Percentiles rank a stretch among this genome's conserved stretches.
These are phyloP conservation scores for Citrullus mucosospermus DNA, from an alignment of 306 rosid genomes.

Conservation along the genomic window DNA sequence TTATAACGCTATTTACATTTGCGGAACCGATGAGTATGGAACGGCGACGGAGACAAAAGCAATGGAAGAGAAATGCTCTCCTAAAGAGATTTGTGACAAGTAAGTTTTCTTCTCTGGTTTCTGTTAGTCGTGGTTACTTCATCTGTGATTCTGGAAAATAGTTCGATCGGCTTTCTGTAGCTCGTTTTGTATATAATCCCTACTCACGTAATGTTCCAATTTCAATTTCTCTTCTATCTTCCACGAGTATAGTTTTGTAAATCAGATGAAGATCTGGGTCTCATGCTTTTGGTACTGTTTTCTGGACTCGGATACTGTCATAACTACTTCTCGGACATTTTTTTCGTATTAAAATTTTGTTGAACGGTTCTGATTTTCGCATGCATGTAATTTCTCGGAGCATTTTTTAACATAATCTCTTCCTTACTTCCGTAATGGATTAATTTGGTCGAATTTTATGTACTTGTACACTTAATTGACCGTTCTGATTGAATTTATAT, in stretches of 20 bases:
- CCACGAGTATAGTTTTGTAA: background rate
- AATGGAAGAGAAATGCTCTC: conserved; percentile 83
- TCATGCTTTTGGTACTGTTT: background rate
- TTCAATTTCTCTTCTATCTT: background rate
- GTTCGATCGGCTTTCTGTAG: background rate
- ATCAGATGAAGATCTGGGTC: background rate
- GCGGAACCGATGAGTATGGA: conserved; percentile 93
- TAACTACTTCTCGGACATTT: background rate
- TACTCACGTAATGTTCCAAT: background rate
- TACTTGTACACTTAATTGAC: background rate
- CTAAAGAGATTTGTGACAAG: conserved; percentile 91
- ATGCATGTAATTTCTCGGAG: background rate
- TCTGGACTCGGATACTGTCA: background rate
- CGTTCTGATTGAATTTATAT: background rate
- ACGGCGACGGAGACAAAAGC: conserved; percentile 97
- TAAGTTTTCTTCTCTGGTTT: conserved; percentile 7
- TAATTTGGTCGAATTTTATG: too few relatives aligned
- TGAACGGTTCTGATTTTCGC: background rate
- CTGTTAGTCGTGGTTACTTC: background rate
- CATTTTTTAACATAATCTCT: background rate
- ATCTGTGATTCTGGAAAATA: background rate
- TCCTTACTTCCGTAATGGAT: background rate
- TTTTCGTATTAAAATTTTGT: background rate
- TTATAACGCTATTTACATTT: conserved; percentile 68
- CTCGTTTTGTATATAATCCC: background rate